These are phyloP conservation scores for Solanum pennellii DNA, from an alignment of 257 asterid genomes.

Conservation along the genomic window DNA sequence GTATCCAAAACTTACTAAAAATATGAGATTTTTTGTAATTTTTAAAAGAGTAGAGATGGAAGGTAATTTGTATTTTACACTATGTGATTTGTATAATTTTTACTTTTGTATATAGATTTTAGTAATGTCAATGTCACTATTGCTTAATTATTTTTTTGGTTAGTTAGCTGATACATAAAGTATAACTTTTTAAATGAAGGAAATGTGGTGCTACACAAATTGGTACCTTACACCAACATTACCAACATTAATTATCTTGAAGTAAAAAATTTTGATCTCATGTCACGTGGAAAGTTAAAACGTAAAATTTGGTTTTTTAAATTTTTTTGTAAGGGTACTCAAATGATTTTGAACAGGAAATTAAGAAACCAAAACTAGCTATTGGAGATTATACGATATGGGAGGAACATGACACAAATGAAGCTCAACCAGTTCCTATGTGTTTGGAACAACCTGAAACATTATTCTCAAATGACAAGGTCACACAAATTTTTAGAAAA, in stretches of 20 bases:
- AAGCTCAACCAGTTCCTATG: slow-evolving; percentile 43
- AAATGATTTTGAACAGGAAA: slow-evolving; percentile 8
- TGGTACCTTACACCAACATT: slow-evolving; percentile 28
- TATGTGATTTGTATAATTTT: no score
- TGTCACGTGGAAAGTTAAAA: background rate
- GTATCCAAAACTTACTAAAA: no score
- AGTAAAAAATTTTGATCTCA: slow-evolving; percentile 8
- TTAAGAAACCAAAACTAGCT: slow-evolving; percentile 18
- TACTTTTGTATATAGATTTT: no score
- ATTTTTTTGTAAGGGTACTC: background rate
- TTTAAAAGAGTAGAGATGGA: no score
- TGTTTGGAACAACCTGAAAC: slow-evolving; percentile 51
- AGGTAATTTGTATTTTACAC: no score
- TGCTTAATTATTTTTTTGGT: background rate
- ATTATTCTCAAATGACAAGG: slow-evolving; percentile 22
- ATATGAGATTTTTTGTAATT: no score
- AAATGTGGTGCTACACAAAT: slow-evolving; percentile 51
- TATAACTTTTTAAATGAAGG: slow-evolving; percentile 15
- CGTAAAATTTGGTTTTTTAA: background rate
- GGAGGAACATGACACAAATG: no score
- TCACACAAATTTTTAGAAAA: slow-evolving; percentile 24
- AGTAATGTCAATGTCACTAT: background rate
- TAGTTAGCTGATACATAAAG: background rate
- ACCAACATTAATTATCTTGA: no score
- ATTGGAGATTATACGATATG: no score